Evolutionary conservation across 1,284 basidiomycete genomes (phyloP), one percentile per base, ranked within the genome.

Genomic region (Boletellus deceptivus): DNA sequence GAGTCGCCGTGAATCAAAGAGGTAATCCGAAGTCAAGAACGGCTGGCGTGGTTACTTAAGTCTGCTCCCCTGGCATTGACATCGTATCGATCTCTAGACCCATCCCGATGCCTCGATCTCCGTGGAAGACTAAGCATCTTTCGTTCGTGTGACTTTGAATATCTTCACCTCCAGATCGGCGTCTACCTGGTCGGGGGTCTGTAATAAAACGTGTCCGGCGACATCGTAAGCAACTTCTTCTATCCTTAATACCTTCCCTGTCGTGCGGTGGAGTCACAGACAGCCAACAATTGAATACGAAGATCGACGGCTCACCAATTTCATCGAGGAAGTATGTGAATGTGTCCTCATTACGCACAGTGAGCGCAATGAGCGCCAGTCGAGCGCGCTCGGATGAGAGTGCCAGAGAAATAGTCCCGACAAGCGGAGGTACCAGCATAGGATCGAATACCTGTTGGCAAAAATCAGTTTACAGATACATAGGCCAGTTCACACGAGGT

Each of bases 361-460:
- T 83, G 42, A 86, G 60, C 2, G 85, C 82, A 49, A 89, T 74
- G 16, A 86, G 59, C 2, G 79, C 82, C 10, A 56, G 57, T 53
- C 58, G 71, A 38, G 53, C 54, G 25, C 11, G 47, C 22, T 46
- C 45, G 6, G 31, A 52, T 55, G 49, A 55, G n/a, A 87, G 66
- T n/a, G 75, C 74, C n/a, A 82, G 59, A 43, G 56, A 60, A 7
- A 91, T 63, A 3, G 78, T 76, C 4, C 72, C 69, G 1, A 83
- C 72, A 4, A 91, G 72, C 0, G 82, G 69, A 6, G 78, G 75
- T 36, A 89, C 77, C 40, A 89, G 72, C 11, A 65, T 66, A 4
- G 84, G 82, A 58, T 89, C 85, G 58, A 85, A 91, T 4, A 87
- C 79, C 88, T 91, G 48, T 29, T 37, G 22, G 29, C 11, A 36